Evolutionary conservation across 1,284 basidiomycete species (phyloP), one percentile per base, ranked within the genome.

Genomic region (Irpex sp.): DNA sequence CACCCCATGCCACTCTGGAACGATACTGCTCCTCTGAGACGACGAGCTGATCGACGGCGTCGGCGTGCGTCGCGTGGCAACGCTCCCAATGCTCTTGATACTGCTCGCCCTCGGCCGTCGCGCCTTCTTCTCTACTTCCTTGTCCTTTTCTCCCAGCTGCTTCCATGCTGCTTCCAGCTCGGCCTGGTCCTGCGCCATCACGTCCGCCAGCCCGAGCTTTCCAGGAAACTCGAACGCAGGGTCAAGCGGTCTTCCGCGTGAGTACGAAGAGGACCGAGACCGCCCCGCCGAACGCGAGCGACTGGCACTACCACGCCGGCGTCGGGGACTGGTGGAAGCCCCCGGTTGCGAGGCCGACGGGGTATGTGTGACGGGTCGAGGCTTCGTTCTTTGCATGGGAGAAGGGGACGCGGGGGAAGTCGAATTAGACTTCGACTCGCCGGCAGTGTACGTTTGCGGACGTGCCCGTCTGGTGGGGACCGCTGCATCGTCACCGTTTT

Each of bases 31-130:
- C n/a, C 70, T 40, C 13, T 56, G 54, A 59, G 31, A 58, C 26
- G 54, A 63, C n/a, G 67, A 58, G 38, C 62, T 63, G 7, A 55
- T 51, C 17, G 64, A 66, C 13, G 69, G 68, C n/a, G 66, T 67
- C 4, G 78, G 81, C 31, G 78, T 81, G 4, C 63, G 68, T 62
- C 71, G 74, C 59, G 71, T 73, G 3, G 79, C 76, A 31, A 73
- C 80, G 37, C 69, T 77, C 1, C 82, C 81, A 47, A 80, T 71
- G 64, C 75, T 81, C 75, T 79, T 82, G 58, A 81, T 75, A 7
- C 62, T 58, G 17, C 44, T n/a, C 26, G 31, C 9, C 54, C 54
- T 56, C 7, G 21, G 54, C 7, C 40, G 59, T 56, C 34, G 9
- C 11, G 3, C 47, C 60, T 51, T 51, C 19, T 51, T 51, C 49